A percentile compares a stretch with the other conserved stretches of the same genome.
These are phyloP conservation scores for Colletotrichum musicola DNA, from an alignment of 2,329 filamentous ascomycete genomes.

Conservation along the genomic window DNA sequence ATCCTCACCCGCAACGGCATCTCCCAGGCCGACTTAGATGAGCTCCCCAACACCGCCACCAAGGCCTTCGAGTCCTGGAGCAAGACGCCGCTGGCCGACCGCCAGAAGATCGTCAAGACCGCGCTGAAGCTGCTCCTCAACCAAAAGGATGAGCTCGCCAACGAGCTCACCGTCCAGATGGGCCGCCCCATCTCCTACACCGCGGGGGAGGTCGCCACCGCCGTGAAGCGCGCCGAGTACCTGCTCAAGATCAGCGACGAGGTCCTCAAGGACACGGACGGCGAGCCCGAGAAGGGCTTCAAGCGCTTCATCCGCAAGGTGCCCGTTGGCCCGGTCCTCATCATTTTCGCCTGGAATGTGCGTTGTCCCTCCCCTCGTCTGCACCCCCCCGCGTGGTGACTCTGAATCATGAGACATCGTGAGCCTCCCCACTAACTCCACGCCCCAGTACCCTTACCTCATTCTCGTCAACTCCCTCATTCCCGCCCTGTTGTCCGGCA, in stretches of 20 bases:
- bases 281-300: conserved; percentile 88
- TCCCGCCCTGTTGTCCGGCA: conserved; percentile 90
- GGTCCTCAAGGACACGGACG: conserved; percentile 81
- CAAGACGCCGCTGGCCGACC: conserved; percentile 78
- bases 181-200: conserved; percentile 91
- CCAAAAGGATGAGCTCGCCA: conserved; percentile 83
- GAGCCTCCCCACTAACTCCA: conserved; percentile 32
- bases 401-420: background rate
- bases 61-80: conserved; percentile 83
- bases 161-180: conserved; percentile 94
- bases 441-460: conserved; percentile 86
- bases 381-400: background rate
- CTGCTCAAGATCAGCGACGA: conserved; percentile 86
- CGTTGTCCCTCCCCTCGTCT: conserved; percentile 50
- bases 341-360: conserved; percentile 97
- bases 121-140: conserved; percentile 78
- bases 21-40: conserved; percentile 76
- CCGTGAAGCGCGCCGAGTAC: conserved; percentile 87
- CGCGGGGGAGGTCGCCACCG: conserved; percentile 85
- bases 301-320: conserved; percentile 90
- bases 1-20: conserved; percentile 84
- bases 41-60: conserved; percentile 78
- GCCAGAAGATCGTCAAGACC: conserved; percentile 84
- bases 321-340: conserved; percentile 86
- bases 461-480: conserved; percentile 93